Evolutionary conservation across 768 basidiomycete genomes (phyloP).

Genomic region (Gloeostereum incarnatum): DNA sequence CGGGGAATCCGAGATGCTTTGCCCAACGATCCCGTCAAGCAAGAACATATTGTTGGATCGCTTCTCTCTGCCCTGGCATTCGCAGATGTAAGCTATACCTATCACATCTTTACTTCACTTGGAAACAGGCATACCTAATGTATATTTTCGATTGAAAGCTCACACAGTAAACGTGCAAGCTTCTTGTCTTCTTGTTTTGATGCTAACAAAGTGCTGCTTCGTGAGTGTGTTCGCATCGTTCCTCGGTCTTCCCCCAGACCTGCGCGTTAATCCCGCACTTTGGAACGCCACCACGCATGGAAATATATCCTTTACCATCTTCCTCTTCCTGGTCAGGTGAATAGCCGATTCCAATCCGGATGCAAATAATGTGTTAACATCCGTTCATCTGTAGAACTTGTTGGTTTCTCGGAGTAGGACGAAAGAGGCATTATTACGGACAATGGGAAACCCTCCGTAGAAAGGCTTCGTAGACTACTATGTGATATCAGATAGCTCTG

Average conservation of each 20-base stretch:
- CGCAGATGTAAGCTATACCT: conserved; percentile 48
- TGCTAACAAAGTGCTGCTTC: conserved; percentile 7
- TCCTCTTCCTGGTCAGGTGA: conserved; percentile 51
- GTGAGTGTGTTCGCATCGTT: conserved; percentile 49
- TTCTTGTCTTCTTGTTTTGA: neutral
- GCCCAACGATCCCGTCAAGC: conserved; percentile 43
- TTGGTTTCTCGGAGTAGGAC: conserved; percentile 46
- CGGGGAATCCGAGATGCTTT: conserved; percentile 57
- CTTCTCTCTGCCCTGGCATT: conserved; percentile 53
- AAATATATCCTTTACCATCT: conserved; percentile 56
- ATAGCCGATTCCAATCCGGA: conserved; percentile 5
- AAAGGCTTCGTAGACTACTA: no score
- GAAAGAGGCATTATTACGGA: conserved; percentile 33
- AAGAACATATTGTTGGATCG: conserved; percentile 62
- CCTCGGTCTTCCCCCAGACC: conserved; percentile 44
- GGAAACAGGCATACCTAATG: conserved; percentile 1
- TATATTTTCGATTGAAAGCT: conserved; percentile 7
- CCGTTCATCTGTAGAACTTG: conserved; percentile 26
- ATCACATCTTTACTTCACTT: neutral
- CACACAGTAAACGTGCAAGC: conserved; percentile 5
- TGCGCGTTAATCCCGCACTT: conserved; percentile 34
- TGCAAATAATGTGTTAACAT: conserved; percentile 1
- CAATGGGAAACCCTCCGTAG: no score
- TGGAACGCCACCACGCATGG: conserved; percentile 78
- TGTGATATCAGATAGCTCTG: no score